A percentile compares a stretch with the other conserved stretches of the same genome.
Conservation (phyloP, 805 yeast genomes). For the Hanseniaspora pseudoguilliermondii region DNA sequence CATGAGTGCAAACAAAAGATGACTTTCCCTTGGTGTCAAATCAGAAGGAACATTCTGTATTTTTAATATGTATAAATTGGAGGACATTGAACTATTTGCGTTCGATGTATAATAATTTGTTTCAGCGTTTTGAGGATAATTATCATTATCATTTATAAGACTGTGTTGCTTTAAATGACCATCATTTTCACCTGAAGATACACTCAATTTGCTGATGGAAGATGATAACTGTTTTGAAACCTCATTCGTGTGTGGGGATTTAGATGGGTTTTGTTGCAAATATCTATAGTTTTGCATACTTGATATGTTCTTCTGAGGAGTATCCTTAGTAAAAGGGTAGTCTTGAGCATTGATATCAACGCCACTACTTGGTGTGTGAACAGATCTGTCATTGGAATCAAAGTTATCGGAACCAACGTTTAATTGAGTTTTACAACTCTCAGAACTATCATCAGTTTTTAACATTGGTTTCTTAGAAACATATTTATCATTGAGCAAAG, state of each 20-base stretch:
- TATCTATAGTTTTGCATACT: background rate
- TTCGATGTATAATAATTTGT: background rate
- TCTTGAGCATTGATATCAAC: background rate
- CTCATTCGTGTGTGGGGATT: background rate
- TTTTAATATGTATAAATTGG: slow-evolving; percentile 1
- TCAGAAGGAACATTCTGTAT: slow-evolving; percentile 52
- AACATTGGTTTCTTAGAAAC: background rate
- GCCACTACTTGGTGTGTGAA: slow-evolving; percentile 5
- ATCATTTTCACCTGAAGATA: background rate
- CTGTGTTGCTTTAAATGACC: background rate
- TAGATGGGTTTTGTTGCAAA: background rate
- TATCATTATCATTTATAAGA: background rate
- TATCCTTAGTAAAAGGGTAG: background rate
- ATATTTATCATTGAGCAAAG: background rate
- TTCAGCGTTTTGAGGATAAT: background rate
- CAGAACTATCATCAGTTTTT: background rate
- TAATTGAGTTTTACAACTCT: background rate
- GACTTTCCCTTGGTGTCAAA: slow-evolving; percentile 52
- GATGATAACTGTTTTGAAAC: background rate
- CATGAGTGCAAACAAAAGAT: slow-evolving; percentile 54
- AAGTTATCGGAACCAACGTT: background rate
- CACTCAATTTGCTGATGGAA: background rate
- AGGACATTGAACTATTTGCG: background rate
- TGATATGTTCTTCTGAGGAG: background rate
- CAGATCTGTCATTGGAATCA: background rate